These are phyloP conservation scores for Usnea hakonensis DNA, from an alignment of 495 filamentous ascomycete genomes.

Conservation along the genomic window DNA sequence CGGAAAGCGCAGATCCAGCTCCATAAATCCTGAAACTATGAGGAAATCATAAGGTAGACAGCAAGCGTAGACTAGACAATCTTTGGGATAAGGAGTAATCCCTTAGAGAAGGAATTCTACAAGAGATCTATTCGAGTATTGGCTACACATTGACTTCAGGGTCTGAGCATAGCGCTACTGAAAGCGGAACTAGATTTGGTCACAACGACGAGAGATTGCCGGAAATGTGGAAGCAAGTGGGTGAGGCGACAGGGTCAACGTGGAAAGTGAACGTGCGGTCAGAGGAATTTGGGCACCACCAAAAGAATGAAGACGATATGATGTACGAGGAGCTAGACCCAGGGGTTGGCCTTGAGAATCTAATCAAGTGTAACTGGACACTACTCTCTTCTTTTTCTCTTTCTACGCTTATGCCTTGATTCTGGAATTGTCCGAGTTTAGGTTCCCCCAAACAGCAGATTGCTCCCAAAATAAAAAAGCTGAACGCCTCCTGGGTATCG, in stretches of 20 bases:
- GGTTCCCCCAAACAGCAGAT: background rate
- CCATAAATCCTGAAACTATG: no score
- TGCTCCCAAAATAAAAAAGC: background rate
- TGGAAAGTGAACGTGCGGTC: constrained; percentile 28
- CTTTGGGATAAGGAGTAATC: no score
- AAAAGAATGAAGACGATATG: background rate
- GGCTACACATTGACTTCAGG: no score
- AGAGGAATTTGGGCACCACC: no score
- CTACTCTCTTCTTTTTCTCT: background rate
- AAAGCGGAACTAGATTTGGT: constrained; percentile 13
- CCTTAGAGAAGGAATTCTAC: no score
- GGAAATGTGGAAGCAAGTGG: constrained; percentile 36
- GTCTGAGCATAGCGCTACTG: constrained; percentile 2
- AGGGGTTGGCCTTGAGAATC: constrained; percentile 4
- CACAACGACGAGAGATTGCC: constrained; percentile 33
- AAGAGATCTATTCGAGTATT: no score
- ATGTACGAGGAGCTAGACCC: background rate
- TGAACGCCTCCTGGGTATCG: background rate
- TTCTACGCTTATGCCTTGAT: background rate
- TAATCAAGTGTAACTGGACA: background rate
- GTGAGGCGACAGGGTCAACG: constrained; percentile 28
- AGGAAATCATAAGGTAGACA: no score
- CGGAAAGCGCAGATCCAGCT: no score
- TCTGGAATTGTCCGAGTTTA: background rate
- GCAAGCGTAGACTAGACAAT: no score